Evolutionary conservation across 805 yeast species (phyloP).

Genomic region (Saccharomycopsis fermentans): DNA sequence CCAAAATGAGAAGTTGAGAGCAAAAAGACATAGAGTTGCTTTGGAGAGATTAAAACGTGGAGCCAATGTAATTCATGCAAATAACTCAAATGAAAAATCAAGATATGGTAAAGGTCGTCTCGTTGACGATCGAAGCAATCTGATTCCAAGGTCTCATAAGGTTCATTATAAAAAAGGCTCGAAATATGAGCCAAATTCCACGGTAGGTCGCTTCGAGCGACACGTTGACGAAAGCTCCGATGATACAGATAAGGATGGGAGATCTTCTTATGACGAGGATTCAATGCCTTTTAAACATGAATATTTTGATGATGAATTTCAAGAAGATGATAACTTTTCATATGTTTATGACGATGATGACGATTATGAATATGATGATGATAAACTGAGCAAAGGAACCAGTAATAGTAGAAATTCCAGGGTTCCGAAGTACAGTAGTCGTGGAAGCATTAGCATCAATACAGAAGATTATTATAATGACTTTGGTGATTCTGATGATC

Average conservation of each 20-base stretch:
- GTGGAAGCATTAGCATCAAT: not conserved
- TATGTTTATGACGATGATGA: not conserved
- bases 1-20: not conserved
- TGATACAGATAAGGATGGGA: slow-evolving; percentile 2
- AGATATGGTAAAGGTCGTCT: not conserved
- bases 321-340: not conserved
- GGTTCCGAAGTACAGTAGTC: not conserved
- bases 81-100: no score
- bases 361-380: not conserved
- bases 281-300: not conserved
- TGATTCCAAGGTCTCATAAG: not conserved
- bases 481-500: not conserved
- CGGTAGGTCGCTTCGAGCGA: not conserved
- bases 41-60: not conserved
- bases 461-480: not conserved
- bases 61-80: not conserved
- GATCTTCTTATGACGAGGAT: not conserved
- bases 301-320: not conserved
- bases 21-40: not conserved
- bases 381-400: not conserved
- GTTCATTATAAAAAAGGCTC: not conserved
- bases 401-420: not conserved
- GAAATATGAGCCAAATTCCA: not conserved
- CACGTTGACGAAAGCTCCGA: not conserved
- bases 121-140: not conserved